phyloP scores from a whole-genome alignment of 1,284 basidiomycete species.

The Malassezia furfur region DNA sequence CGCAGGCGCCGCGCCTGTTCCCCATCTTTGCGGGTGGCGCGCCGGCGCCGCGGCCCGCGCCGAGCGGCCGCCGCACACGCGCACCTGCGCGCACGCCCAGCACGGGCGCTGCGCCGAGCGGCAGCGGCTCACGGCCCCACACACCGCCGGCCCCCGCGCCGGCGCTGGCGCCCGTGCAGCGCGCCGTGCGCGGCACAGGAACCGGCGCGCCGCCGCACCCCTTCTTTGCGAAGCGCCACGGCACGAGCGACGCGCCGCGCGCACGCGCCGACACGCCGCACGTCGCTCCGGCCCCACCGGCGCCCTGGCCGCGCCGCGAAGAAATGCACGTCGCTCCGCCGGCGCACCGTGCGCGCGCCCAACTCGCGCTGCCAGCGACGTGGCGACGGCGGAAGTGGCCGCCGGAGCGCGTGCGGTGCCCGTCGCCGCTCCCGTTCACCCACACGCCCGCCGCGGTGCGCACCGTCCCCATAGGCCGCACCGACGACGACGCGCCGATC shows the following conservation, averaged over 20 bases:
- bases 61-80: too few relatives aligned
- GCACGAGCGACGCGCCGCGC: conserved; percentile 8
- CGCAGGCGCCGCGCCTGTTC: neutral
- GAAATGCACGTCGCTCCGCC: too few relatives aligned
- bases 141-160: neutral
- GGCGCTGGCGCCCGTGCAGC: conserved; percentile 2
- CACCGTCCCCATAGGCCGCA: neutral
- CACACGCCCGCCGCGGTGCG: neutral
- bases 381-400: neutral
- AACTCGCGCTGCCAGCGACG: neutral
- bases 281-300: neutral
- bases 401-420: too few relatives aligned
- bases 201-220: conserved; percentile 6
- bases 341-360: too few relatives aligned
- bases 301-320: too few relatives aligned
- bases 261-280: conserved; percentile 1
- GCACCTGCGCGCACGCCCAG: neutral
- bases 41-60: too few relatives aligned
- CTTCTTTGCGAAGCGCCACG: conserved; percentile 15
- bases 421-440: neutral
- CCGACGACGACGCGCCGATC: neutral
- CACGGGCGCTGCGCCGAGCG: neutral
- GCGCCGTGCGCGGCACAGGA: conserved; percentile 14
- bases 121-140: neutral
- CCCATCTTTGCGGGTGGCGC: conserved; percentile 1